These are phyloP conservation scores for Penicillium sp. DNA, from an alignment of 2,329 filamentous ascomycete species.

Conservation along the genomic window DNA sequence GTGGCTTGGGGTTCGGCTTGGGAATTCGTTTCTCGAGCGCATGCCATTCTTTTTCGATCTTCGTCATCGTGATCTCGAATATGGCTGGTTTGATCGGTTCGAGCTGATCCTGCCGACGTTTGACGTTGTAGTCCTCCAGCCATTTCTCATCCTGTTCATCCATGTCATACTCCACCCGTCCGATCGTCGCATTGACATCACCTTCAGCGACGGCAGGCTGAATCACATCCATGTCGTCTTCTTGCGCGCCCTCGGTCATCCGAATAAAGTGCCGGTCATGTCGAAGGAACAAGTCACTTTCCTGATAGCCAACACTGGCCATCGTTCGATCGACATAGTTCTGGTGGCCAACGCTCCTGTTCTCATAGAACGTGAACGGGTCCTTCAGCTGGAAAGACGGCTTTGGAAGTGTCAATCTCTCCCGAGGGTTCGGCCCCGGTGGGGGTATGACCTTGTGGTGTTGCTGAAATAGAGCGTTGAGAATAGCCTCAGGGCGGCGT, in stretches of 20 bases:
- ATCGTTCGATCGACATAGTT: conserved; percentile 95
- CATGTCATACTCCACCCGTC: conserved; percentile 97
- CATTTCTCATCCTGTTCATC: conserved; percentile 98
- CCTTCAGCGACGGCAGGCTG: conserved; percentile 55
- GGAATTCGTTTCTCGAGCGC: conserved; percentile 93
- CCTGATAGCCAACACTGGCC: conserved; percentile 93
- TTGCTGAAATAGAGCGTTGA: conserved; percentile 56
- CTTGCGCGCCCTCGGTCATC: conserved; percentile 57
- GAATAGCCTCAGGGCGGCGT: conserved; percentile 58
- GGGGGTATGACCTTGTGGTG: conserved; percentile 49
- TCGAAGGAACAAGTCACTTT: conserved; percentile 81
- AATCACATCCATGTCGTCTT: conserved; percentile 59
- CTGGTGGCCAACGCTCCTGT: conserved; percentile 76
- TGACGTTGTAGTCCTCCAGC: conserved; percentile 77
- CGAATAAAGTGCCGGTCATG: conserved; percentile 68
- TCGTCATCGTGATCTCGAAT: conserved; percentile 97
- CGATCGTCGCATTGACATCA: conserved; percentile 57
- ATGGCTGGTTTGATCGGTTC: conserved; percentile 86
- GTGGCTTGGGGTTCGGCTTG: conserved; percentile 92
- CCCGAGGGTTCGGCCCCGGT: conserved; percentile 48
- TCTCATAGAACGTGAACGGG: conserved; percentile 57
- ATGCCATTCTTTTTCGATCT: conserved; percentile 99
- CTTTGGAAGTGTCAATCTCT: conserved; percentile 48
- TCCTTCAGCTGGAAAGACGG: conserved; percentile 47
- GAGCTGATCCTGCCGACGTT: conserved; percentile 67